A percentile compares a stretch with the other conserved stretches of the same genome.
These are phyloP conservation scores for Microthlaspi erraticum DNA, from an alignment of 345 rosid species.

Conservation along the genomic window DNA sequence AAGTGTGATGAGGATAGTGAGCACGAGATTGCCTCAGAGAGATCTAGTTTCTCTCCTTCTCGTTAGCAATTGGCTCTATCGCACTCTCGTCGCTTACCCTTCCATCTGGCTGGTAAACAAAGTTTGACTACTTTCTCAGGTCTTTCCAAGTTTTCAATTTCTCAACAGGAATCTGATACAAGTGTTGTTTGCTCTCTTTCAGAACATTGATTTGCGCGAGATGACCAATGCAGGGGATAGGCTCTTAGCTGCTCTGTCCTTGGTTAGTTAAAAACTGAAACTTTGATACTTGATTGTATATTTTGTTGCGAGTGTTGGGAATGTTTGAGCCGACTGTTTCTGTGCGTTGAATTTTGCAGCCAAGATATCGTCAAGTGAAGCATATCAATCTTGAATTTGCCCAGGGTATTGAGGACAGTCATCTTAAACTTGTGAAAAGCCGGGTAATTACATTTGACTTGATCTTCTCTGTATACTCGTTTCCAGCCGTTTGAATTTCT, in stretches of 20 bases:
- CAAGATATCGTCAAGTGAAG: conserved; percentile 72
- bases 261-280: conserved; percentile 52
- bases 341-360: conserved; percentile 49
- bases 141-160: conserved; percentile 1
- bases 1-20: conserved; percentile 70
- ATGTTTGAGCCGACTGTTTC: conserved; percentile 18
- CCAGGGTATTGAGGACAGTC: conserved; percentile 74
- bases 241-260: conserved; percentile 72
- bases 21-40: conserved; percentile 65
- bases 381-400: conserved; percentile 85
- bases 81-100: conserved; percentile 62
- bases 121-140: conserved; percentile 21
- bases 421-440: conserved; percentile 61
- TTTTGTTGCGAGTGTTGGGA: not conserved
- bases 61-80: conserved; percentile 70
- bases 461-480: not conserved
- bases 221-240: conserved; percentile 74
- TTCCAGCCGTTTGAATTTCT: not conserved
- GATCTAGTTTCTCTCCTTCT: conserved; percentile 77
- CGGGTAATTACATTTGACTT: conserved; percentile 45
- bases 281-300: not conserved
- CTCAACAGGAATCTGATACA: conserved; percentile 24
- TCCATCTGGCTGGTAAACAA: conserved; percentile 73
- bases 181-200: conserved; percentile 37
- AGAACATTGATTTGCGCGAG: conserved; percentile 84